phyloP scores from a whole-genome alignment of 2,329 filamentous ascomycete genomes.

The Neophaeococcomyces mojaviensis region DNA sequence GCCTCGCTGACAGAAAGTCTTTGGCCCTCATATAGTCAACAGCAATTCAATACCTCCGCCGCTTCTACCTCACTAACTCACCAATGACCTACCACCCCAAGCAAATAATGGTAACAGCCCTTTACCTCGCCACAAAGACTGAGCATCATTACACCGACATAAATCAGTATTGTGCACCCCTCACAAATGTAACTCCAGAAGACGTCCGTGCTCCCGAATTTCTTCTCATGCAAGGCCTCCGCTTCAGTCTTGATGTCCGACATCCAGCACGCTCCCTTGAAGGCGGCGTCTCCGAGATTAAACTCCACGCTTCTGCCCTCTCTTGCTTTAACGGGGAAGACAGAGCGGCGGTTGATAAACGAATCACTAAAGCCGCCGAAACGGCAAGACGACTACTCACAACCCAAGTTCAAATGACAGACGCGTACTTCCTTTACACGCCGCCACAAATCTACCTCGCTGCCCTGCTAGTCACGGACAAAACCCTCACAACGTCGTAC shows the following conservation, averaged over 20 bases:
- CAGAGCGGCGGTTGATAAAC: constrained; percentile 27
- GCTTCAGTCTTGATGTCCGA: constrained; percentile 87
- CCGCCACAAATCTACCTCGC: constrained; percentile 90
- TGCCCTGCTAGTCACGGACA: constrained; percentile 67
- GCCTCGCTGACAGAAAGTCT: constrained; percentile 7
- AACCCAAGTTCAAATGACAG: constrained; percentile 74
- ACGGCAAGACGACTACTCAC: constrained; percentile 67
- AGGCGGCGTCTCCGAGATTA: constrained; percentile 72
- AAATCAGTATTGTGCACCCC: constrained; percentile 59
- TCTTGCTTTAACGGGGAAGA: constrained; percentile 18
- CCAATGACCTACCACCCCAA: constrained; percentile 94
- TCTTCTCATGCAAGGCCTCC: constrained; percentile 79
- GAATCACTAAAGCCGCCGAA: constrained; percentile 59
- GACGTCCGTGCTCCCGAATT: constrained; percentile 88
- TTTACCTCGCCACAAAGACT: constrained; percentile 91
- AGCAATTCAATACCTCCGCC: constrained; percentile 79
- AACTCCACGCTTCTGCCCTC: constrained; percentile 9
- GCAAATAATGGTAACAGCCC: constrained; percentile 77
- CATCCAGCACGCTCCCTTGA: constrained; percentile 86
- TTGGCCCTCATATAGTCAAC: constrained; percentile 50
- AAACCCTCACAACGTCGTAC: constrained; percentile 37
- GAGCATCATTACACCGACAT: constrained; percentile 69
- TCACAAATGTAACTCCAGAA: constrained; percentile 65
- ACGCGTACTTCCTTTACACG: constrained; percentile 95
- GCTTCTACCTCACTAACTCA: constrained; percentile 93